These are phyloP conservation scores for Apophysomyces elegans DNA, from an alignment of 371 early-diverging fungal species.

Conservation along the genomic window DNA sequence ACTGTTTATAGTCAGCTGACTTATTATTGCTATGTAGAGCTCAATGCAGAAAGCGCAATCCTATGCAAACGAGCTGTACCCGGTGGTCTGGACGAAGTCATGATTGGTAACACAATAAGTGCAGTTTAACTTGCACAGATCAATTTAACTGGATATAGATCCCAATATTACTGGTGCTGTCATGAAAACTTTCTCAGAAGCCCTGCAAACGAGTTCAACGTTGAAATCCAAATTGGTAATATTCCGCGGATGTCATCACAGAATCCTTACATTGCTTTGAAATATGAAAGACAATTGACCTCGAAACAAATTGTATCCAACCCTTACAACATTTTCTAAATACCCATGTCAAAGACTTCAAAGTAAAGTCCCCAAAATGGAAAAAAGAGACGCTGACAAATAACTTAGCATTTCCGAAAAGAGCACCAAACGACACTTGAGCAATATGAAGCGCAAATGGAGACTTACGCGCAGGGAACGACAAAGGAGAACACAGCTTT, in stretches of 20 bases:
- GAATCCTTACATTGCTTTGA: constrained; percentile 17
- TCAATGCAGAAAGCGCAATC: constrained; percentile 29
- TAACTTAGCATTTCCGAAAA: constrained; percentile 53
- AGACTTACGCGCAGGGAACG: constrained; percentile 63
- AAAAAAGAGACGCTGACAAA: background rate
- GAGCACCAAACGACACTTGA: constrained; percentile 64
- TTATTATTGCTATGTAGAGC: constrained; percentile 14
- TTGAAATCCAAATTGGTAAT: constrained; percentile 62
- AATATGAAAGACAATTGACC: constrained; percentile 57
- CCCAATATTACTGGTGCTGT: constrained; percentile 52
- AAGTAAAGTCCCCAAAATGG: constrained; percentile 5
- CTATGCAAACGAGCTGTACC: constrained; percentile 31
- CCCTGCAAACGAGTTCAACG: constrained; percentile 58
- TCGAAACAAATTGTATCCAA: constrained; percentile 54
- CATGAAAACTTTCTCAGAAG: constrained; percentile 55
- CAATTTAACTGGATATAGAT: constrained; percentile 48
- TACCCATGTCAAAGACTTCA: constrained; percentile 51
- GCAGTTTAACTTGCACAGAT: constrained; percentile 27
- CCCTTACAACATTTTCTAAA: constrained; percentile 62
- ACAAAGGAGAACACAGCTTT: constrained; percentile 70
- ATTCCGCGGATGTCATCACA: constrained; percentile 5
- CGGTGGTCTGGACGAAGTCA: constrained; percentile 34
- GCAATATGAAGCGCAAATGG: constrained; percentile 65
- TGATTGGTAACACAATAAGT: constrained; percentile 38
- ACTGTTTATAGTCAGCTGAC: background rate